Percentiles rank a stretch among this genome's conserved stretches.
phyloP scores from a whole-genome alignment of 345 rosid genomes.

The Limnanthes douglasii region DNA sequence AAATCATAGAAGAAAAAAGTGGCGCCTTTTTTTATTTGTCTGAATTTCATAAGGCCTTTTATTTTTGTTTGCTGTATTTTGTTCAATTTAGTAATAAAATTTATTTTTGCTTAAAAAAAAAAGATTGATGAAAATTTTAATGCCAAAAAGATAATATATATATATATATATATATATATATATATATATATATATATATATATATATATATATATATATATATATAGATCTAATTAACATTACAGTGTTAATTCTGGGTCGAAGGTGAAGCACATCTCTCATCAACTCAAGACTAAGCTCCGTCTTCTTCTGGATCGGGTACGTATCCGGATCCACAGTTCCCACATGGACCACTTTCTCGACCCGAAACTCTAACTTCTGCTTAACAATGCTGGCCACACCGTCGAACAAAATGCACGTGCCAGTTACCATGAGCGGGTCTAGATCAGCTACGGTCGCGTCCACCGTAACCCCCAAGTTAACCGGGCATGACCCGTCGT shows the following conservation, averaged over 20 bases:
- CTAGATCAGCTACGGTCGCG: conserved; percentile 40
- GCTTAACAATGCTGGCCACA: conserved; percentile 36
- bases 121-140: too few species aligned
- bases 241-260: conserved; percentile 78
- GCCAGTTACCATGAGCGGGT: conserved; percentile 54
- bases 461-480: conserved; percentile 81
- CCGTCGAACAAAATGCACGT: conserved; percentile 76
- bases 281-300: conserved; percentile 66
- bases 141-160: too few species aligned
- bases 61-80: too few species aligned
- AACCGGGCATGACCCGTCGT: conserved; percentile 87
- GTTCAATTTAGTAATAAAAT: too few species aligned
- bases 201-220: background rate
- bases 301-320: conserved; percentile 80
- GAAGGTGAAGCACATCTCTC: conserved; percentile 69
- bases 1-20: too few species aligned
- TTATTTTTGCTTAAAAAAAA: too few species aligned
- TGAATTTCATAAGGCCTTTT: too few species aligned
- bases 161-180: too few species aligned
- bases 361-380: conserved; percentile 79
- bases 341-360: conserved; percentile 50
- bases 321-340: conserved; percentile 45
- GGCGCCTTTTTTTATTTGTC: too few species aligned
- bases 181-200: too few species aligned
- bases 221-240: too few species aligned